Evolutionary conservation across 2,329 filamentous ascomycete genomes (phyloP).

Genomic region (Phoma sp.): DNA sequence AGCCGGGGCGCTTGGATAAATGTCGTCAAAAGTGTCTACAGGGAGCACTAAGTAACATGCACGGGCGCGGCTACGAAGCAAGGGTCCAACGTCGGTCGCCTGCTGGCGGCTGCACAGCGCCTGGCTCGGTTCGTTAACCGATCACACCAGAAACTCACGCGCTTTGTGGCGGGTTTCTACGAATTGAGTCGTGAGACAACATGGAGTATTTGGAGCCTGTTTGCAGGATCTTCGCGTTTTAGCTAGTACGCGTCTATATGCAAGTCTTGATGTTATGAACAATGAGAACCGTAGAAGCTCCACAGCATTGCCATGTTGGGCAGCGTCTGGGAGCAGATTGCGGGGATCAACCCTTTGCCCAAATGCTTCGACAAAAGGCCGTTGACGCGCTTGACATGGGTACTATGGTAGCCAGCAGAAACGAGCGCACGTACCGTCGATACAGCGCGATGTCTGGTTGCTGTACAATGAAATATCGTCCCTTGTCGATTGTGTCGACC

Average conservation of each 20-base stretch:
- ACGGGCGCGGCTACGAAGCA: conserved; percentile 8
- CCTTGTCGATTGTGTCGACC: background rate
- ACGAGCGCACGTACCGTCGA: background rate
- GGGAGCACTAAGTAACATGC: background rate
- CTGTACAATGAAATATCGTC: background rate
- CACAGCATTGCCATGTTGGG: background rate
- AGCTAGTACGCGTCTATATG: background rate
- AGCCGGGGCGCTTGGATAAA: conserved; percentile 5
- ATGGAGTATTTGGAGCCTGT: background rate
- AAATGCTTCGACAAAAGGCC: background rate
- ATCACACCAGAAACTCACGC: conserved; percentile 5
- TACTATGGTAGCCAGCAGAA: background rate
- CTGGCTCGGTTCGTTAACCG: conserved; percentile 14
- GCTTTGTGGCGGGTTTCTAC: conserved; percentile 5
- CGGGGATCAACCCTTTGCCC: background rate
- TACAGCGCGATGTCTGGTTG: background rate
- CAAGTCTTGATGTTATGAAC: background rate
- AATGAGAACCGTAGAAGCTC: background rate
- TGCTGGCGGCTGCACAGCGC: conserved; percentile 15
- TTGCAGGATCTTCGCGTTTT: conserved; percentile 1
- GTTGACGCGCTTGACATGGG: background rate
- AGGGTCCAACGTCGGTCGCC: conserved; percentile 4
- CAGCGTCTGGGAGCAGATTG: conserved; percentile 3
- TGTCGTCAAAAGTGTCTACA: conserved; percentile 5
- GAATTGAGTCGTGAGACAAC: conserved; percentile 3